Evolutionary conservation across 441 rosid genomes (phyloP).

Genomic region (Bocquillonia castaneifolia): DNA sequence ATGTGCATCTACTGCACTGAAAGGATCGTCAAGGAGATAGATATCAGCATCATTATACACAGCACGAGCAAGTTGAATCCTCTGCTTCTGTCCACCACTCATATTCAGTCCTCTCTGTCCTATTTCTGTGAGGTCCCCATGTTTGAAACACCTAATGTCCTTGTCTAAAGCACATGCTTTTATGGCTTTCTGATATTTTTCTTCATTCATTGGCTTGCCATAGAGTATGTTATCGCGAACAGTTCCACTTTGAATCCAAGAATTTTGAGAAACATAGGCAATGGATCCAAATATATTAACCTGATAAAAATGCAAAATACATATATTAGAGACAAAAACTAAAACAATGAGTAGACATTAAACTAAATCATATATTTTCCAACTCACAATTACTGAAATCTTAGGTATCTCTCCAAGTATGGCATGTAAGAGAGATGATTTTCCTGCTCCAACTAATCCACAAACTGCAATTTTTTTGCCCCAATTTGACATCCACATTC

Average conservation of each 20-base stretch:
- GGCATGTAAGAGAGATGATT: conserved; percentile 71
- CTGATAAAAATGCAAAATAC: conserved; percentile 30
- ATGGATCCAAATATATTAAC: conserved; percentile 51
- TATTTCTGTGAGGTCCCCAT: conserved; percentile 86
- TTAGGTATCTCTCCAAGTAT: conserved; percentile 74
- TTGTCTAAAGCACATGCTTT: conserved; percentile 70
- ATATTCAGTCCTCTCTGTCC: conserved; percentile 89
- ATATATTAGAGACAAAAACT: conserved; percentile 14
- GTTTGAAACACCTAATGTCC: conserved; percentile 54
- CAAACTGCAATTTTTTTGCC: conserved; percentile 75
- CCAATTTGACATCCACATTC: conserved; percentile 38
- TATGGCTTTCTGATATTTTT: conserved; percentile 52
- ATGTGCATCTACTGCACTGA: conserved; percentile 83
- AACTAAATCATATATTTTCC: neutral
- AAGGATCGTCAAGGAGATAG: conserved; percentile 82
- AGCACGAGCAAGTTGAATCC: conserved; percentile 91
- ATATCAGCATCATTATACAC: conserved; percentile 74
- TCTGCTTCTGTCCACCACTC: conserved; percentile 96
- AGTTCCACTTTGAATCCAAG: conserved; percentile 94
- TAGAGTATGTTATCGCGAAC: conserved; percentile 69
- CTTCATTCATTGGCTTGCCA: conserved; percentile 67
- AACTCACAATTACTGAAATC: conserved; percentile 69
- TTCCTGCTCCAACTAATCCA: conserved; percentile 86
- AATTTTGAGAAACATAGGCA: conserved; percentile 86
- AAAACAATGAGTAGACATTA: neutral